A percentile compares a stretch with the other conserved stretches of the same genome.
phyloP scores from a whole-genome alignment of 2,329 filamentous ascomycete genomes.

The Neophaeococcomyces mojaviensis region DNA sequence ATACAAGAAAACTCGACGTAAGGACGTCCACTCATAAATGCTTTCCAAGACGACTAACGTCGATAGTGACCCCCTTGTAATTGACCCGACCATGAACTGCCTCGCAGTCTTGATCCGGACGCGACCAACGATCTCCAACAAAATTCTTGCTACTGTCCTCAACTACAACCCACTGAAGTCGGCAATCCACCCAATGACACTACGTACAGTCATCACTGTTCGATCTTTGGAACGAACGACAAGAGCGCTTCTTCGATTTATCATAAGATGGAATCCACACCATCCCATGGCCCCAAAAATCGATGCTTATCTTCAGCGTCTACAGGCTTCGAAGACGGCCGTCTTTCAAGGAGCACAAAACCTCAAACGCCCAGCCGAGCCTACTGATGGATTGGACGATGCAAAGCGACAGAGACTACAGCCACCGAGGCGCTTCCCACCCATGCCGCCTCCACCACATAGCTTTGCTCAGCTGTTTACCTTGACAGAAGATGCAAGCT shows the following conservation, averaged over 20 bases:
- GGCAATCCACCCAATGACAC: constrained; percentile 67
- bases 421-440: constrained; percentile 50
- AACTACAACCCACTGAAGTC: constrained; percentile 87
- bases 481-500: constrained; percentile 64
- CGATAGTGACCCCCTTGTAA: constrained; percentile 70
- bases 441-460: constrained; percentile 66
- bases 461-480: constrained; percentile 81
- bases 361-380: constrained; percentile 71
- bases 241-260: constrained; percentile 71
- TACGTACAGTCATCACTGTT: constrained; percentile 71
- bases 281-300: constrained; percentile 69
- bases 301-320: constrained; percentile 76
- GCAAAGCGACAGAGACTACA: constrained; percentile 73
- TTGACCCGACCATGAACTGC: constrained; percentile 87
- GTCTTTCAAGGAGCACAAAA: constrained; percentile 63
- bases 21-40: constrained; percentile 25
- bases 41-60: constrained; percentile 4
- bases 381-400: constrained; percentile 62
- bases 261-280: constrained; percentile 77
- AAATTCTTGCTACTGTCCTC: constrained; percentile 76
- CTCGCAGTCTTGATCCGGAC: constrained; percentile 75
- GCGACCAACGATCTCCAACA: constrained; percentile 71
- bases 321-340: constrained; percentile 70
- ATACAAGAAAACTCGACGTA: constrained; percentile 83
- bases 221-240: constrained; percentile 94